phyloP scores from a whole-genome alignment of 768 basidiomycete genomes.

The Suillus placidus region DNA sequence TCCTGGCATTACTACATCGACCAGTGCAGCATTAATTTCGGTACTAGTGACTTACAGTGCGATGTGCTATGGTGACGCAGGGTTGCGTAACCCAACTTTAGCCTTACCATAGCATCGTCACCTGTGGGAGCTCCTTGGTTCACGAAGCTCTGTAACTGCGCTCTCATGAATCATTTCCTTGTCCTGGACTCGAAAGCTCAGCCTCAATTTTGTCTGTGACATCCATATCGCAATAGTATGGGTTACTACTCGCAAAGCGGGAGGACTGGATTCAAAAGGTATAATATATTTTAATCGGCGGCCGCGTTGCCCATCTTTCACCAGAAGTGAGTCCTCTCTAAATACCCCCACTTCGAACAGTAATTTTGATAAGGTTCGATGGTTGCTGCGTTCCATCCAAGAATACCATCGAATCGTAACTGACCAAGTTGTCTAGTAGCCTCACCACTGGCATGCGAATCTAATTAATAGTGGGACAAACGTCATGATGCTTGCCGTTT shows the following conservation, averaged over 20 bases:
- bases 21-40: background rate
- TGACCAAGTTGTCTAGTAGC: background rate
- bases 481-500: background rate
- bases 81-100: background rate
- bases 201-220: background rate
- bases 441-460: background rate
- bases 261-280: background rate
- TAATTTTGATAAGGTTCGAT: background rate
- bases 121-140: background rate
- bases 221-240: background rate
- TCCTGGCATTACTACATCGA: background rate
- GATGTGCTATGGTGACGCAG: background rate
- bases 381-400: background rate
- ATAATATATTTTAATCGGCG: background rate
- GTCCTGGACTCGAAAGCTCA: background rate
- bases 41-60: background rate
- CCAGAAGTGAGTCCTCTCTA: background rate
- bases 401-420: background rate
- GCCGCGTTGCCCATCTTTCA: background rate
- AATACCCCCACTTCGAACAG: background rate
- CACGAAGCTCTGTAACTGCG: background rate
- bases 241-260: background rate
- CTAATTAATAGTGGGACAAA: background rate
- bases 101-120: background rate
- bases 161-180: background rate